Base-by-base conservation (phyloP, 306 rosid species). In the Luffa aegyptiaca region DNA sequence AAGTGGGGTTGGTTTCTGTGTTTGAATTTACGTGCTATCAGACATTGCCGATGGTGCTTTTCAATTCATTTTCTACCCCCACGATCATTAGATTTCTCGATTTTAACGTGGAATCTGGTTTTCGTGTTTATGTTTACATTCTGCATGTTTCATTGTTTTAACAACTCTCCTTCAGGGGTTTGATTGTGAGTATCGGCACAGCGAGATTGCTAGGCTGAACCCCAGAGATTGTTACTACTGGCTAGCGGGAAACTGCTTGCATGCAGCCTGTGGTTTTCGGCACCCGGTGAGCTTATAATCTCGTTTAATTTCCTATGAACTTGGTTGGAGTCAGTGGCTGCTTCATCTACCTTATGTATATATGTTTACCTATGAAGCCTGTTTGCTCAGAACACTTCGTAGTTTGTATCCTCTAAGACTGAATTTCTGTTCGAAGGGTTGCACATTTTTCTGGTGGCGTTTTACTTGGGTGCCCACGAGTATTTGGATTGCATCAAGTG, bases 161-260 rank as follows among this genome's bases (percentile, higher is more conserved):
- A 12, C 31, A 13, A 48, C 80, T 44, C 0, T 37, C 62, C 68
- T 42, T 52, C 92, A 95, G 97, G 98, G 98, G 16, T 63, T 33
- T 64, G 97, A 92, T 57, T 95, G 98, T 71, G 97, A 92, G 92
- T 92, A 89, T 83, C 86, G 97, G 65, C 98, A 92, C 78, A 87
- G 87, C 56, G 97, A 92, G 85, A 85, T 91, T 68, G 96, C 96
- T 10, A 91, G 95, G 88, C 90, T 95, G 41, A 95, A 95, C 75
- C 97, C 97, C 3, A 88, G 94, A 87, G 97, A 90, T 53, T 95
- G 97, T 86, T 91, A 96, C 96, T 95, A 89, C 84, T 90, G 97
- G 97, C 76, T 95, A 77, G 84, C 92, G 37, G 95, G 97, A n/a
- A 84, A 74, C 64, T 95, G 97, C 83, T 80, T 87, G 39, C 90